Evolutionary conservation across 495 filamentous ascomycete species (phyloP).

Genomic region (Parathielavia hyrcaniae): DNA sequence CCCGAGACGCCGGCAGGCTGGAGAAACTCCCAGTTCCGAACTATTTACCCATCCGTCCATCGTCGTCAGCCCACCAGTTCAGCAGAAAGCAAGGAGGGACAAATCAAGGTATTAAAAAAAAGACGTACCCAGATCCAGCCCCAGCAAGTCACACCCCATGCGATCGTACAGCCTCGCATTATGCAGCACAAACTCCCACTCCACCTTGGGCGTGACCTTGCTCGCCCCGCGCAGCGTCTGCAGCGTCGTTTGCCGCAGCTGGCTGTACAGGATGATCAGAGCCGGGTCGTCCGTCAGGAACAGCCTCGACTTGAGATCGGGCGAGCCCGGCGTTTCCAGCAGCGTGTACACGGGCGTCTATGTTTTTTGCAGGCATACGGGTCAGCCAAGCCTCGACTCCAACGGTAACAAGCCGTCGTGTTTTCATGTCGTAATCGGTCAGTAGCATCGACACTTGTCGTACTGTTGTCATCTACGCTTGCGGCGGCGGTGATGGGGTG

Average conservation of each 20-base stretch:
- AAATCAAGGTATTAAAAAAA: slow-evolving; percentile 2
- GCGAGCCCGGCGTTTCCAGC: slow-evolving; percentile 52
- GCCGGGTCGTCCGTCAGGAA: slow-evolving; percentile 89
- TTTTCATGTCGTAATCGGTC: too few relatives aligned
- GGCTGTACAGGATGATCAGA: slow-evolving; percentile 76
- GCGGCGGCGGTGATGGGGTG: neutral
- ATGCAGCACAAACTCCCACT: slow-evolving; percentile 87
- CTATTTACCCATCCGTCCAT: slow-evolving; percentile 32
- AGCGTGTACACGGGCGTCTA: slow-evolving; percentile 73
- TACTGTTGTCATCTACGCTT: neutral
- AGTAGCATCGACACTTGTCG: neutral
- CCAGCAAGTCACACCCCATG: slow-evolving; percentile 94
- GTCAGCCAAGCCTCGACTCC: too few relatives aligned
- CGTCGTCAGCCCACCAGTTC: neutral
- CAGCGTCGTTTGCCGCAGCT: slow-evolving; percentile 76
- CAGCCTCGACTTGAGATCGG: slow-evolving; percentile 61
- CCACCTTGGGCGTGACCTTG: slow-evolving; percentile 68
- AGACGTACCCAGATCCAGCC: slow-evolving; percentile 62
- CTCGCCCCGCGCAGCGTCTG: slow-evolving; percentile 80
- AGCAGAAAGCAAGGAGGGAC: neutral
- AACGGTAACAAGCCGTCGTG: too few relatives aligned
- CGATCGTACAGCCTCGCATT: slow-evolving; percentile 83
- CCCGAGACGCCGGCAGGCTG: slow-evolving; percentile 35
- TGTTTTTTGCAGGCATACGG: neutral
- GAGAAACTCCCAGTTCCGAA: slow-evolving; percentile 85